Conservation (phyloP, 2,329 filamentous ascomycete species). For the Magnaporthiopsis poae region DNA sequence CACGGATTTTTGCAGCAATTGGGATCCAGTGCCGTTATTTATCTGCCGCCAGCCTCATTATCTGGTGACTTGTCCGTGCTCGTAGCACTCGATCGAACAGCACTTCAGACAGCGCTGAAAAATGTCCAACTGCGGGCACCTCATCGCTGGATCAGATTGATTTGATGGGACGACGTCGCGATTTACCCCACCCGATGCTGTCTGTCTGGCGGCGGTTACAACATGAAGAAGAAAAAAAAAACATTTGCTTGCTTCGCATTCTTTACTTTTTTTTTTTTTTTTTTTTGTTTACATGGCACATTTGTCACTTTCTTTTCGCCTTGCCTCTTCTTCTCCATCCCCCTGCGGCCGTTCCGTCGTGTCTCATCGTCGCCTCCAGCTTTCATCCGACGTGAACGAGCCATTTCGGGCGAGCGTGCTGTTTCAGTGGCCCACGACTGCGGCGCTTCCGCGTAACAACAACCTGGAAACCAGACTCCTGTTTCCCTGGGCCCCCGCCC, state of each 20-base stretch:
- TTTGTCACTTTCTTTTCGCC: neutral
- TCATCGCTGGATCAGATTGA: too few species aligned
- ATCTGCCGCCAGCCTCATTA: neutral
- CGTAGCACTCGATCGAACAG: neutral
- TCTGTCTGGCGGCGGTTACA: neutral
- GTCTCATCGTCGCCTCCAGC: slow-evolving; percentile 4
- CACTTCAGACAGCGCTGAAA: neutral
- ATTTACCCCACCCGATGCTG: neutral
- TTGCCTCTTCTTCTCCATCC: neutral
- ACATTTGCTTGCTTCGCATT: too few species aligned
- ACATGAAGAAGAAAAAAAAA: neutral
- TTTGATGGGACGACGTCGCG: neutral
- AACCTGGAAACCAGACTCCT: too few species aligned
- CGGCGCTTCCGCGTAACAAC: slow-evolving; percentile 2
- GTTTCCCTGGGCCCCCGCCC: neutral
- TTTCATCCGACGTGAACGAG: slow-evolving; percentile 2
- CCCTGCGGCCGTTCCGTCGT: neutral
- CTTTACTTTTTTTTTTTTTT: neutral
- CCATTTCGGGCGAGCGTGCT: neutral
- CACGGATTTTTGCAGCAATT: too few species aligned
- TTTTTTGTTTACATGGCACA: neutral
- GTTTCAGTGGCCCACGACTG: slow-evolving; percentile 1
- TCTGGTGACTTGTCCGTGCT: neutral
- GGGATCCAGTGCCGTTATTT: neutral
- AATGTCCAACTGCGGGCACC: neutral